phyloP scores from a whole-genome alignment of 768 basidiomycete species.

The Clitopilus passeckerianus region DNA sequence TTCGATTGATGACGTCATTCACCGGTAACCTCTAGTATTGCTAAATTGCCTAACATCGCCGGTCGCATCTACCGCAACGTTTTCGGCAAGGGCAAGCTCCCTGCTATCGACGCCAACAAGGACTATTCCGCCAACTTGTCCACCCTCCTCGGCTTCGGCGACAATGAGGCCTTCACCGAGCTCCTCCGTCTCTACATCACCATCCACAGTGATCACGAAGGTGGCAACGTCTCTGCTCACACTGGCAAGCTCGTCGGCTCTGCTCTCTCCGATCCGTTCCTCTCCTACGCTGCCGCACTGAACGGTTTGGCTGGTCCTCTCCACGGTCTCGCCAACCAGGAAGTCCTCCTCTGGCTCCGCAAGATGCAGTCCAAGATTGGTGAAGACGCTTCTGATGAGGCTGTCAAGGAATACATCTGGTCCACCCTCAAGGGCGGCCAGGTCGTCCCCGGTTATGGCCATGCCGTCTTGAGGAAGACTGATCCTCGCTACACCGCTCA shows the following conservation, averaged over 20 bases:
- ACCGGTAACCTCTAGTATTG: conserved; percentile 54
- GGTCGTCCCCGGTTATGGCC: conserved; percentile 91
- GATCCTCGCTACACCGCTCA: conserved; percentile 92
- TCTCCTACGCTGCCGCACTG: conserved; percentile 86
- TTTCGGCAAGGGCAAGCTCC: conserved; percentile 83
- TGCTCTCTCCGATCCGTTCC: conserved; percentile 96
- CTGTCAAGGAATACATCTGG: conserved; percentile 94
- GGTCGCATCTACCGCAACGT: conserved; percentile 89
- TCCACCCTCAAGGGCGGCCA: conserved; percentile 88
- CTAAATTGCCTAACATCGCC: conserved; percentile 95
- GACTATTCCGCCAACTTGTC: conserved; percentile 91
- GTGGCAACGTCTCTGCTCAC: conserved; percentile 97
- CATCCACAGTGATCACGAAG: conserved; percentile 98
- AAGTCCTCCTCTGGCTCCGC: conserved; percentile 90
- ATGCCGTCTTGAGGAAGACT: conserved; percentile 84
- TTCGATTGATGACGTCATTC: background rate
- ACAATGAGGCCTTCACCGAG: conserved; percentile 86
- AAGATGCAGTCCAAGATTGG: conserved; percentile 93
- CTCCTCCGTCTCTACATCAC: conserved; percentile 94
- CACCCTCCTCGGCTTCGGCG: conserved; percentile 87
- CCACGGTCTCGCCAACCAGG: conserved; percentile 96
- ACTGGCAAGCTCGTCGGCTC: conserved; percentile 91
- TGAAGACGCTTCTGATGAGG: conserved; percentile 77
- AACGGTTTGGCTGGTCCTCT: conserved; percentile 97
- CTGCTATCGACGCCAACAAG: conserved; percentile 76